These are phyloP conservation scores for Coemansia sp. DNA, from an alignment of 192 early-diverging fungal genomes.

Conservation along the genomic window DNA sequence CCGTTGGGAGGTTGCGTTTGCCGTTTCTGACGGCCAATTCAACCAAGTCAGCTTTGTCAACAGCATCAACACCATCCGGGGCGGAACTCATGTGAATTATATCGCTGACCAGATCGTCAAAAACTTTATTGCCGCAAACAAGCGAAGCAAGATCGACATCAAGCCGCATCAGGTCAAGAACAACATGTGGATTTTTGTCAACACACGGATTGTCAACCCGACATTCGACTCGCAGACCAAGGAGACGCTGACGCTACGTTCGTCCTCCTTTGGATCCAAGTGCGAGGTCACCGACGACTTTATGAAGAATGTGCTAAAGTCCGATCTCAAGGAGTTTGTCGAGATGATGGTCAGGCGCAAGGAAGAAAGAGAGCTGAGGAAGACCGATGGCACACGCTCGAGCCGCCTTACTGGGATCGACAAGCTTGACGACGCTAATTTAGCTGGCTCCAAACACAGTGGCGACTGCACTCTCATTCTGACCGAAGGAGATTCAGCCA, in stretches of 20 bases:
- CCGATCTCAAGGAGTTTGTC: conserved; percentile 83
- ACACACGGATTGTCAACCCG: conserved; percentile 91
- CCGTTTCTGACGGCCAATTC: conserved; percentile 93
- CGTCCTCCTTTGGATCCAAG: conserved; percentile 76
- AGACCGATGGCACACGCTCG: conserved; percentile 78
- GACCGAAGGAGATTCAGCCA: conserved; percentile 97
- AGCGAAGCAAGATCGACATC: conserved; percentile 70
- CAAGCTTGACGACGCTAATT: conserved; percentile 94
- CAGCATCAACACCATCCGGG: conserved; percentile 91
- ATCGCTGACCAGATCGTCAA: conserved; percentile 79
- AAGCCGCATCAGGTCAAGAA: conserved; percentile 85
- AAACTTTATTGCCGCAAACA: conserved; percentile 65
- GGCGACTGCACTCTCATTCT: conserved; percentile 90
- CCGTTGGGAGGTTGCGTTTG: conserved; percentile 93
- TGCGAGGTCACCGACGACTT: conserved; percentile 76
- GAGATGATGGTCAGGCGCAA: conserved; percentile 68
- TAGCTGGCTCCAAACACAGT: conserved; percentile 75
- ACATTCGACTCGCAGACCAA: conserved; percentile 98
- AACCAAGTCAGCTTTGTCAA: conserved; percentile 97
- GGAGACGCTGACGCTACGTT: conserved; percentile 85
- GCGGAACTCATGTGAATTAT: conserved; percentile 87
- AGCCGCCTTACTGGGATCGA: conserved; percentile 73
- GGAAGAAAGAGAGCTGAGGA: conserved; percentile 76
- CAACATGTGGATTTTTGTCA: conserved; percentile 93
- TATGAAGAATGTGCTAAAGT: conserved; percentile 79